Conservation (phyloP, 257 asterid genomes). For the Capsicum chinense region DNA sequence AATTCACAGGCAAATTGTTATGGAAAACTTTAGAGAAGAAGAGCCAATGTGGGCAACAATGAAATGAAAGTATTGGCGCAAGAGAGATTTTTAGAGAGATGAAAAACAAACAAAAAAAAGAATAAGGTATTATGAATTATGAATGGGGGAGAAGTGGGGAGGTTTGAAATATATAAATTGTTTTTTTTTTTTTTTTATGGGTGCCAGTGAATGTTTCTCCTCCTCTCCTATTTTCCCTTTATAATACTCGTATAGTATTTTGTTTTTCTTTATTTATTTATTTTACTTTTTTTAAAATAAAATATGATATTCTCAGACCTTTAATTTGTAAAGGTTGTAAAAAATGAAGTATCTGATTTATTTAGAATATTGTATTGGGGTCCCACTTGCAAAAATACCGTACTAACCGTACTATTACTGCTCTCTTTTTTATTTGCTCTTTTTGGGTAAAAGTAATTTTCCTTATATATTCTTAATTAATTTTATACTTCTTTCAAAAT, state of each 20-base stretch:
- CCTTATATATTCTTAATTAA: too few relatives aligned
- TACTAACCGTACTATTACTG: too few relatives aligned
- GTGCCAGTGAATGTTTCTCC: constrained; percentile 28
- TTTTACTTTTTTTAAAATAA: too few relatives aligned
- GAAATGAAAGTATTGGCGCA: background rate
- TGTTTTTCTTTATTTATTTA: too few relatives aligned
- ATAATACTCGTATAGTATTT: too few relatives aligned
- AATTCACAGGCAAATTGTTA: background rate
- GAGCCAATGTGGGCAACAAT: background rate
- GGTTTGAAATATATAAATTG: constrained; percentile 6
- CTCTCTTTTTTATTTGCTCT: too few relatives aligned
- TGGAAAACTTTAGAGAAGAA: background rate
- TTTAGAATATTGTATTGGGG: background rate
- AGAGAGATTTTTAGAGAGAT: constrained; percentile 21
- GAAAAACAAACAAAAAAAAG: background rate
- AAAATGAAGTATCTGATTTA: background rate
- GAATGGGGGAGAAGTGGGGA: constrained; percentile 1
- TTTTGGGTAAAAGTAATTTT: too few relatives aligned
- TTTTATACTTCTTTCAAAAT: too few relatives aligned
- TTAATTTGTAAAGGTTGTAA: too few relatives aligned
- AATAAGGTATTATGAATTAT: background rate
- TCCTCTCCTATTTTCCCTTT: background rate
- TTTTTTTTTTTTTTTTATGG: background rate
- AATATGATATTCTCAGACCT: too few relatives aligned
- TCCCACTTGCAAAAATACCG: background rate